These are phyloP conservation scores for Verticillium dahliae DNA, from an alignment of 2,329 filamentous ascomycete species.

Conservation along the genomic window DNA sequence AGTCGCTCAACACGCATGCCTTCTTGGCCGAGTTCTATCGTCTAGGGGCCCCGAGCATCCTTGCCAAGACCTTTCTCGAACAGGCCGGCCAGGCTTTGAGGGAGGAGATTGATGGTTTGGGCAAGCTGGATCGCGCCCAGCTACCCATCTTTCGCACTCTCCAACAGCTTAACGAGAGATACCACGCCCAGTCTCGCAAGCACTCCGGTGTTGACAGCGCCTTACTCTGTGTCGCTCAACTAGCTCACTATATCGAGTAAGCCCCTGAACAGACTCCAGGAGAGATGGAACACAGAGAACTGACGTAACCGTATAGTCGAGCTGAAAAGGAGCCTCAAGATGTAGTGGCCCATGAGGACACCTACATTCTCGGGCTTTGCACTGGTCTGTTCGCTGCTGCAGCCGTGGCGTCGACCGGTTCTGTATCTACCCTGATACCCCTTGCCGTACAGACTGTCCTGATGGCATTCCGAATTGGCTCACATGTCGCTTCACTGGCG, in stretches of 20 bases:
- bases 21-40: slow-evolving; percentile 52
- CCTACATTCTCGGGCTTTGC: slow-evolving; percentile 57
- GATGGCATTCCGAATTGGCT: slow-evolving; percentile 59
- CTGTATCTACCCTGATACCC: slow-evolving; percentile 53
- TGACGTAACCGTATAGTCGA: slow-evolving; percentile 31
- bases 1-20: slow-evolving; percentile 60
- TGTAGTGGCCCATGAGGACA: slow-evolving; percentile 41
- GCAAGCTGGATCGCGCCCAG: slow-evolving; percentile 46
- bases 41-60: slow-evolving; percentile 35
- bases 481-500: slow-evolving; percentile 45
- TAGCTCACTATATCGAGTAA: slow-evolving; percentile 64
- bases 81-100: slow-evolving; percentile 50
- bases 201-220: slow-evolving; percentile 59
- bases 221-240: slow-evolving; percentile 57
- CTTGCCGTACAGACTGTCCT: slow-evolving; percentile 58
- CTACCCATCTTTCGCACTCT: slow-evolving; percentile 58
- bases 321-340: slow-evolving; percentile 49
- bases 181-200: slow-evolving; percentile 50
- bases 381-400: slow-evolving; percentile 65
- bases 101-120: slow-evolving; percentile 52
- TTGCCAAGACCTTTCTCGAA: slow-evolving; percentile 57
- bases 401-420: slow-evolving; percentile 57
- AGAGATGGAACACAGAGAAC: slow-evolving; percentile 6
- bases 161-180: slow-evolving; percentile 58
- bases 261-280: slow-evolving; percentile 17